These are phyloP conservation scores for Volvox africanus DNA, from an alignment of 139 green algal genomes.

Conservation along the genomic window DNA sequence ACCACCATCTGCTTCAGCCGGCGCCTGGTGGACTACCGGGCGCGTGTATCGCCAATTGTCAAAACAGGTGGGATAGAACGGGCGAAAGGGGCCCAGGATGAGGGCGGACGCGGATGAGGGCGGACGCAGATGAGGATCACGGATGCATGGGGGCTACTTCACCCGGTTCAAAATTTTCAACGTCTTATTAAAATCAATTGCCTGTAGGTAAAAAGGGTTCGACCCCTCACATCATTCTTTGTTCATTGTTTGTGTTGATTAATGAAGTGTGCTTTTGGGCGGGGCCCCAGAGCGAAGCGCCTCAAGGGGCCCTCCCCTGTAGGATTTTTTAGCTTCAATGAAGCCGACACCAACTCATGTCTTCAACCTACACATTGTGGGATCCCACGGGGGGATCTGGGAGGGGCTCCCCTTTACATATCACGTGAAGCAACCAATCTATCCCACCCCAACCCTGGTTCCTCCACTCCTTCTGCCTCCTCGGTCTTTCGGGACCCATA, in stretches of 20 bases:
- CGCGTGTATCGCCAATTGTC: background rate
- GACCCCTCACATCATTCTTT: background rate
- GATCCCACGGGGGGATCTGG: too few species aligned
- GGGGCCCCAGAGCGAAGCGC: too few species aligned
- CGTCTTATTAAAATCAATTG: background rate
- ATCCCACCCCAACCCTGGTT: too few species aligned
- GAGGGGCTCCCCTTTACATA: too few species aligned
- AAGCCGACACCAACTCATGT: too few species aligned
- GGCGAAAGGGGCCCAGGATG: too few species aligned
- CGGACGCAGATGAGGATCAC: background rate
- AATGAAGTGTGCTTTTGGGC: background rate
- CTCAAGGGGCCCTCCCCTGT: too few species aligned
- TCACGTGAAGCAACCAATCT: too few species aligned
- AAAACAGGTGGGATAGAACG: background rate
- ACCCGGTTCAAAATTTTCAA: too few species aligned
- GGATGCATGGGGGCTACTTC: background rate
- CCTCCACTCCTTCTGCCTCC: too few species aligned
- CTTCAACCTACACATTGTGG: too few species aligned
- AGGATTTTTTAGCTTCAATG: too few species aligned
- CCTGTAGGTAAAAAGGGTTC: background rate
- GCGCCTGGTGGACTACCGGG: background rate
- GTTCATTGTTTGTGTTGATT: background rate
- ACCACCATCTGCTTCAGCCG: constrained; percentile 41
- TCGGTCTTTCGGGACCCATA: background rate
- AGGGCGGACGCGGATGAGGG: background rate